Conservation (phyloP, 331 rosid species). For the Acacia concinna region DNA sequence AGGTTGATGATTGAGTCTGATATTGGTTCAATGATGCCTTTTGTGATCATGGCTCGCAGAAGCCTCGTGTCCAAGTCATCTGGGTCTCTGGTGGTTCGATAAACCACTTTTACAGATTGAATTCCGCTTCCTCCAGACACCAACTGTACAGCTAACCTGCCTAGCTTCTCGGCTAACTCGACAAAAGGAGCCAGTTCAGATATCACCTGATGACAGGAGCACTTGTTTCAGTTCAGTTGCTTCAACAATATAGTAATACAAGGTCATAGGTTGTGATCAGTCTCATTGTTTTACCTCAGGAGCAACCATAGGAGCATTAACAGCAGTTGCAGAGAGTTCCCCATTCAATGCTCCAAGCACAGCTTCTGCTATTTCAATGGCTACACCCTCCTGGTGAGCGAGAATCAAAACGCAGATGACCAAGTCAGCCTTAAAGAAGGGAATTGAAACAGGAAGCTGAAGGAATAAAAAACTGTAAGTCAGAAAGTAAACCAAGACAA, state of each 20-base stretch:
- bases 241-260: neutral
- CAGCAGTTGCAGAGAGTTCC: slow-evolving; percentile 77
- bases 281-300: slow-evolving; percentile 48
- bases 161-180: slow-evolving; percentile 63
- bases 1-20: slow-evolving; percentile 56
- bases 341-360: slow-evolving; percentile 77
- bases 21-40: slow-evolving; percentile 70
- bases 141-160: slow-evolving; percentile 53
- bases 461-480: neutral
- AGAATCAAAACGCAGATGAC: neutral
- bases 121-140: slow-evolving; percentile 56
- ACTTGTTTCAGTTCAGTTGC: neutral
- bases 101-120: slow-evolving; percentile 50
- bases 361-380: slow-evolving; percentile 83
- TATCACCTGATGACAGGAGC: slow-evolving; percentile 43
- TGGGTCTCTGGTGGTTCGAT: slow-evolving; percentile 49
- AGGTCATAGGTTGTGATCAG: neutral
- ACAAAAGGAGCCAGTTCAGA: slow-evolving; percentile 67
- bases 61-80: slow-evolving; percentile 79
- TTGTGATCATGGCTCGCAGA: slow-evolving; percentile 73
- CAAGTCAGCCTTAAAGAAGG: neutral
- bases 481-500: neutral
- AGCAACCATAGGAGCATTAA: slow-evolving; percentile 80
- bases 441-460: neutral
- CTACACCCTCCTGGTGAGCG: slow-evolving; percentile 64